A percentile compares a stretch with the other conserved stretches of the same genome.
Evolutionary conservation across 768 basidiomycete species (phyloP).

Genomic region (Udeniomyces megalosporus): DNA sequence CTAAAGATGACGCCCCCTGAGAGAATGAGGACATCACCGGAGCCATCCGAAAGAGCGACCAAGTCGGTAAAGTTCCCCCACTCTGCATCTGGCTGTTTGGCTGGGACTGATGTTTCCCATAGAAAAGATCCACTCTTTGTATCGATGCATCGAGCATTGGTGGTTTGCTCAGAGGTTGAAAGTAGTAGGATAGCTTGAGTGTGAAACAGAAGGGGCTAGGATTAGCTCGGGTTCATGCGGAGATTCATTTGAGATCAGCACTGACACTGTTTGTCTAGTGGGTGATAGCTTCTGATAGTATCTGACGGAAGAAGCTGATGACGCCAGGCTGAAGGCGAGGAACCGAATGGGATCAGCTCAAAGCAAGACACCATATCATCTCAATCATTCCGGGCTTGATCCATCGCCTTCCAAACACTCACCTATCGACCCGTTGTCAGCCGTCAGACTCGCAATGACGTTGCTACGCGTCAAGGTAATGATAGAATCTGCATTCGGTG

Average conservation of each 20-base stretch:
- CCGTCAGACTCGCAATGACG: slow-evolving; percentile 57
- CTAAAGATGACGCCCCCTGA: slow-evolving; percentile 17
- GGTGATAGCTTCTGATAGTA: slow-evolving; percentile 46
- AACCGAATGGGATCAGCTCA: too few relatives aligned
- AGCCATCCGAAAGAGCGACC: slow-evolving; percentile 27
- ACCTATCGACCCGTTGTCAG: slow-evolving; percentile 57
- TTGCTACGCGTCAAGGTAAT: slow-evolving; percentile 55
- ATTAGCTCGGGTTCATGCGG: too few relatives aligned
- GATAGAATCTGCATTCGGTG: slow-evolving; percentile 23
- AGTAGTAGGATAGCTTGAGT: too few relatives aligned
- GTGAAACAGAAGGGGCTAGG: too few relatives aligned
- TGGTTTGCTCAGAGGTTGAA: too few relatives aligned
- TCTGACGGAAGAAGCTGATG: slow-evolving; percentile 58
- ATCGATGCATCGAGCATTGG: slow-evolving; percentile 46
- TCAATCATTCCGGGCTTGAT: not conserved
- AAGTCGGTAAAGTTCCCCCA: slow-evolving; percentile 46
- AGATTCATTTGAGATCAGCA: too few relatives aligned
- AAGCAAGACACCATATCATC: too few relatives aligned
- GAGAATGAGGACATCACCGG: slow-evolving; percentile 19
- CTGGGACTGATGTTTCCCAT: slow-evolving; percentile 48
- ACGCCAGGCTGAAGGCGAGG: slow-evolving; percentile 61
- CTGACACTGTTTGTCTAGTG: too few relatives aligned
- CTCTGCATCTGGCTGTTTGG: slow-evolving; percentile 36
- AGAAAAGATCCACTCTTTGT: slow-evolving; percentile 45
- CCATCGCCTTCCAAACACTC: slow-evolving; percentile 21